Evolutionary conservation across 805 yeast species (phyloP), one percentile per base, ranked within the genome.

Genomic region (Phaffomyces thermotolerans): DNA sequence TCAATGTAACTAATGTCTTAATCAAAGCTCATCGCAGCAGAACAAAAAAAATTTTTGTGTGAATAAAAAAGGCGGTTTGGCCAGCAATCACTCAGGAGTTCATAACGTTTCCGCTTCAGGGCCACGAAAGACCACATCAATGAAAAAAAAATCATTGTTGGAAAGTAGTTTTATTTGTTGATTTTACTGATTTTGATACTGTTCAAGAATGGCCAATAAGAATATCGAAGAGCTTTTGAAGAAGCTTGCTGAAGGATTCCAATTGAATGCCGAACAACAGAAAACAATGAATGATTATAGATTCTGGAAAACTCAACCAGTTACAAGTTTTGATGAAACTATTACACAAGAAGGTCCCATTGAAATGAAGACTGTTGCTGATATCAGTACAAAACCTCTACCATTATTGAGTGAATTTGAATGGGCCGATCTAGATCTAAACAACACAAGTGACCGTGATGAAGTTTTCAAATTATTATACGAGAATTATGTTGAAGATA

Each of bases 231-330:
- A 84, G 46, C 70, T 85, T 41, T 63, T 85, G 50, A 60, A 64
- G 50, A 52, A 60, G 40, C 54, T 69, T 10, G 62, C 61, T 8
- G 52, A 43, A 27, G 62, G 63, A 7, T 57, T 45, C 4, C 71
- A 72, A 49, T 66, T 80, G 39, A 69, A 71, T n/a, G 79, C 71
- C 36, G 68, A 73, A 29, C 82, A 81, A 60, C 68, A 75, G 53
- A 82, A 81, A 50, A 76, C 80, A 20, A 88, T 89, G 85, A 79
- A 84, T 41, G 95, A 90, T 58, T 87, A 90, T 69, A 87, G 85
- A 67, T 93, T 93, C 66, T 93, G 99, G 99, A 86, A 84, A 58
- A 93, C 99, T 3, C 99, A 93, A 66, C 99, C 99, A 0, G 98
- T 93, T 18, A 76, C 89, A 8, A 71, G 71, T 27, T 79, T 90